phyloP scores from a whole-genome alignment of 345 rosid species.

The Isatis tinctoria region DNA sequence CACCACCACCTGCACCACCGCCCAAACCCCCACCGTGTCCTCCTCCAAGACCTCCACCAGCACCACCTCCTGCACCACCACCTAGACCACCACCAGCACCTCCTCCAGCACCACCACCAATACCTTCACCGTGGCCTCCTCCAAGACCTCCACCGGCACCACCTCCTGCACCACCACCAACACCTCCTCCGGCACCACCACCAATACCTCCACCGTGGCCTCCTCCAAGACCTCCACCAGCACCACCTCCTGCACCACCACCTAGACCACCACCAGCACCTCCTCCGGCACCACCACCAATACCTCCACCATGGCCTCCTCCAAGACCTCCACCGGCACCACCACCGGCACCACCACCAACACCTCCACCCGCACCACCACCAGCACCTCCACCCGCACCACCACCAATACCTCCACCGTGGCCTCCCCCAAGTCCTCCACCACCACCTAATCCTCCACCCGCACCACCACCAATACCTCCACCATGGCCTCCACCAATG shows the following conservation, averaged over 20 bases:
- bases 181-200: slow-evolving; percentile 3
- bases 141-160: slow-evolving; percentile 23
- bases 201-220: slow-evolving; percentile 4
- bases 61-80: not conserved
- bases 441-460: slow-evolving; percentile 22
- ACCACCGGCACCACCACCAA: slow-evolving; percentile 13
- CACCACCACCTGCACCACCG: slow-evolving; percentile 22
- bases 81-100: not conserved
- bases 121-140: slow-evolving; percentile 9
- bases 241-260: slow-evolving; percentile 15
- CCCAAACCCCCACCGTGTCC: slow-evolving; percentile 16
- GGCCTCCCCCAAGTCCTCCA: slow-evolving; percentile 8
- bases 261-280: slow-evolving; percentile 26
- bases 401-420: slow-evolving; percentile 25
- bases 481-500: slow-evolving; percentile 16
- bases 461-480: slow-evolving; percentile 12
- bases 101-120: slow-evolving; percentile 13
- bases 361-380: slow-evolving; percentile 6
- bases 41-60: too few species aligned
- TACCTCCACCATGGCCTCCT: slow-evolving; percentile 15
- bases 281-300: slow-evolving; percentile 20
- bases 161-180: slow-evolving; percentile 21
- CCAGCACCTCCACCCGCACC: slow-evolving; percentile 12
- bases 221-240: slow-evolving; percentile 24
- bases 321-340: slow-evolving; percentile 17